A percentile compares a stretch with the other conserved stretches of the same genome.
phyloP scores from a whole-genome alignment of 768 basidiomycete genomes.

The Tulasnella sp. region DNA sequence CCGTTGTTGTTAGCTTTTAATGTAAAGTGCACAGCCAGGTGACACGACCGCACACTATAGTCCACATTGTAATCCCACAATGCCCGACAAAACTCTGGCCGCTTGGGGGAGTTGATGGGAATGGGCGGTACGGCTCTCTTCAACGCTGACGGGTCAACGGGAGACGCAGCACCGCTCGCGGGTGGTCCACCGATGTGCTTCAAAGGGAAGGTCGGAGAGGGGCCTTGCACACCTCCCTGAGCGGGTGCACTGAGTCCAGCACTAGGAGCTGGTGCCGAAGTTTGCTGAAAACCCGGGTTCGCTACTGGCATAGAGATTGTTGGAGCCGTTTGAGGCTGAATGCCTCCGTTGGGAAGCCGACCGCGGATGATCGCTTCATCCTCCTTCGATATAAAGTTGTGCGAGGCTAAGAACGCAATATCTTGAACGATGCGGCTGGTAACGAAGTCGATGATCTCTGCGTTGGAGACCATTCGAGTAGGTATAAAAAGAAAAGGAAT shows the following conservation, averaged over 20 bases:
- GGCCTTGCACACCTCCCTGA: background rate
- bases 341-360: conserved; percentile 4
- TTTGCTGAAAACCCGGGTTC: background rate
- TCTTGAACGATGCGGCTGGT: conserved; percentile 13
- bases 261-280: background rate
- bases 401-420: conserved; percentile 2
- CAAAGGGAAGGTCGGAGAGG: conserved; percentile 2
- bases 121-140: conserved; percentile 9
- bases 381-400: conserved; percentile 1
- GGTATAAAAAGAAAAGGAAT: background rate
- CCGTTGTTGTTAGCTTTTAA: background rate
- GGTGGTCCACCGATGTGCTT: conserved; percentile 3
- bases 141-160: background rate
- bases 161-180: background rate
- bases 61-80: conserved; percentile 17
- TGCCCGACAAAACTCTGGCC: conserved; percentile 9
- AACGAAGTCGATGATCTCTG: conserved; percentile 8
- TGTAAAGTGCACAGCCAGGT: background rate
- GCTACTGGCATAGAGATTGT: background rate
- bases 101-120: background rate
- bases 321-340: background rate
- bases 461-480: conserved; percentile 1
- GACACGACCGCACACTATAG: background rate
- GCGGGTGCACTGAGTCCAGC: background rate
- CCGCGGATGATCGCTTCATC: conserved; percentile 12